Evolutionary conservation across 2,329 filamentous ascomycete species (phyloP).

Genomic region (Botrytis elliptica): DNA sequence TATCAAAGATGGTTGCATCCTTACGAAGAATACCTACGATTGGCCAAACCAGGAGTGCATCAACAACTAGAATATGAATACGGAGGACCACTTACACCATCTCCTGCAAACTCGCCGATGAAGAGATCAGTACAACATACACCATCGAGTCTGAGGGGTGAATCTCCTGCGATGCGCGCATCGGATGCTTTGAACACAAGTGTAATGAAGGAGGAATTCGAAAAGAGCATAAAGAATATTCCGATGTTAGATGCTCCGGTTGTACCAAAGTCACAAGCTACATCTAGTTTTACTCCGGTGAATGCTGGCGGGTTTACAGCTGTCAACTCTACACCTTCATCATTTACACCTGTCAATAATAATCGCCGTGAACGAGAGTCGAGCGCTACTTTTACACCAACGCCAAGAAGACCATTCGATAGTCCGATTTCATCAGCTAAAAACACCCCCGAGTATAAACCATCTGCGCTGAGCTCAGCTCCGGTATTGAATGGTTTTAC

Average conservation of each 20-base stretch:
- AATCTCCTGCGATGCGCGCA: constrained; percentile 65
- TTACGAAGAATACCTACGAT: constrained; percentile 89
- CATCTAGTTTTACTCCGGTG: constrained; percentile 43
- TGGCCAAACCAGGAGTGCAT: constrained; percentile 94
- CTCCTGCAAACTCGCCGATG: constrained; percentile 72
- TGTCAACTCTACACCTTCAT: constrained; percentile 56
- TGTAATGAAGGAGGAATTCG: constrained; percentile 43
- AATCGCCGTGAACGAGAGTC: constrained; percentile 48
- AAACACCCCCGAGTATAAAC: constrained; percentile 62
- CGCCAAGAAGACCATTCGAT: constrained; percentile 52
- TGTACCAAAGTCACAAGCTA: constrained; percentile 30
- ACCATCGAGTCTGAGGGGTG: constrained; percentile 56
- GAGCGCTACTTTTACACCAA: constrained; percentile 55
- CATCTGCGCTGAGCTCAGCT: constrained; percentile 53
- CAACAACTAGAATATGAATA: constrained; percentile 92
- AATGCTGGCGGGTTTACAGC: constrained; percentile 59
- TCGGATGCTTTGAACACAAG: constrained; percentile 57
- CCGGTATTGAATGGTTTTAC: constrained; percentile 50
- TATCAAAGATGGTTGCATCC: constrained; percentile 96
- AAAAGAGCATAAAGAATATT: constrained; percentile 40
- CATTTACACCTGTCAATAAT: constrained; percentile 55
- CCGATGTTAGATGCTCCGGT: constrained; percentile 37
- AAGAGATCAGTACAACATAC: constrained; percentile 63
- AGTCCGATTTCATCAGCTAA: constrained; percentile 64
- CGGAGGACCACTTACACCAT: constrained; percentile 82